These are phyloP conservation scores for Ascochyta fabae DNA, from an alignment of 2,329 filamentous ascomycete species.

Conservation along the genomic window DNA sequence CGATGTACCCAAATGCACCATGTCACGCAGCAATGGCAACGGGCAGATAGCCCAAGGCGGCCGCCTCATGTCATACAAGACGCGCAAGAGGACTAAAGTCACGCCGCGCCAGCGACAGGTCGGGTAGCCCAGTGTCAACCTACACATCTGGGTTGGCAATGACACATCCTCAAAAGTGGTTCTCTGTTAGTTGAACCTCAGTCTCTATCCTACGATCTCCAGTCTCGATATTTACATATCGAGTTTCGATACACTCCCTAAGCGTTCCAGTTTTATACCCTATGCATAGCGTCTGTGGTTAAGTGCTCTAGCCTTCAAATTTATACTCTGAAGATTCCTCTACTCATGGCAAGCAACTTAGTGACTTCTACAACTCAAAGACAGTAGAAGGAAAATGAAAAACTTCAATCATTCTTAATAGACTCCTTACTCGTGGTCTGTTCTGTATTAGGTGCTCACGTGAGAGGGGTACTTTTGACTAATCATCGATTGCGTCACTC, in stretches of 20 bases:
- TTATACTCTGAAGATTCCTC: neutral
- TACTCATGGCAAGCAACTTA: neutral
- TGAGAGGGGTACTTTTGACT: conserved; percentile 25
- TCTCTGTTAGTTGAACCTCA: neutral
- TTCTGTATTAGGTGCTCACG: neutral
- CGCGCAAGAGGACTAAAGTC: conserved; percentile 40
- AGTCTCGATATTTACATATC: neutral
- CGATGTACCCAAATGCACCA: conserved; percentile 76
- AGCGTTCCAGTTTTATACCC: conserved; percentile 14
- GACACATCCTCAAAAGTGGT: neutral
- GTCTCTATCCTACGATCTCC: neutral
- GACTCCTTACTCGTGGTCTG: too few species aligned
- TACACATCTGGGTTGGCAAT: too few species aligned
- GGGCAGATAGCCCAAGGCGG: conserved; percentile 62
- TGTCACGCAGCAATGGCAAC: conserved; percentile 74
- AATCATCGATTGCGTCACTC: conserved; percentile 38
- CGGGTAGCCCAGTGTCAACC: neutral
- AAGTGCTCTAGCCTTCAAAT: neutral
- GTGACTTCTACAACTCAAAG: neutral
- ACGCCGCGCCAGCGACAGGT: conserved; percentile 13
- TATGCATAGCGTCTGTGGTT: conserved; percentile 2
- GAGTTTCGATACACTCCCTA: neutral
- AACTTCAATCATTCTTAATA: neutral
- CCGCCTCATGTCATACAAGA: conserved; percentile 54
- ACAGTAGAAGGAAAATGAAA: neutral